Evolutionary conservation across 352 stramenopile genomes (phyloP), one percentile per base, ranked within the genome.

Genomic region (Pythium guiyangense): DNA sequence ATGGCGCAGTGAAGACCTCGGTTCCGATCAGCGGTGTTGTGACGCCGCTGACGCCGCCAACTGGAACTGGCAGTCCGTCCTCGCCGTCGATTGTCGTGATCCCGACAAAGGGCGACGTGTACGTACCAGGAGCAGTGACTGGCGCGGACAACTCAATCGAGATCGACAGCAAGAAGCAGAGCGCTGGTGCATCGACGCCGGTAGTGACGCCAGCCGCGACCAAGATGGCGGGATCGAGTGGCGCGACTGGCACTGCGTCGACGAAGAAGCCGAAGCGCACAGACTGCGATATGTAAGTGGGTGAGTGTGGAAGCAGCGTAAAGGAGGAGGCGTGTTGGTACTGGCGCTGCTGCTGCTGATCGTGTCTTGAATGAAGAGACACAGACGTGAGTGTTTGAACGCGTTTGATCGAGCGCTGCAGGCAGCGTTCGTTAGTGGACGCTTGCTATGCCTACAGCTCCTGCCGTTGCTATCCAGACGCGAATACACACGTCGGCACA

Each of bases 271-370:
- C 25, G 25, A 57, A 53, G 43, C 57, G 40, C 43, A 57, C 53
- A 42, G 57, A 63, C 31, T 63, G 57, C 34, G 57, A 63, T 10
- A 45, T 39, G 42, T 63, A 63, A 57, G 34, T 22, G 10, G 56
- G 11, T 5, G 3, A 15, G 47, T 17, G 22, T 22, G 22, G 22
- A 20, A 8, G 18, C 37, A 20, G 39, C 14, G 39, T n/a, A 44
- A 44, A 37, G 31, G 31, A 37, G 31, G 31, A 12, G 31, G 1
- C 31, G 31, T 37, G 31, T 12, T 44, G 39, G 0, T 17, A 12
- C 39, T 2, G 2, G 39, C 14, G 39, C 17, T 14, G 18, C 39
- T 17, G 37, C 10, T 42, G 14, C 14, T 44, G 17, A 8, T 15
- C 14, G 39, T 44, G 39, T 6, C 39, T n/a, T 44, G 39, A 44